phyloP scores from a whole-genome alignment of 306 rosid species.

The Cyclanthera cordifolia region DNA sequence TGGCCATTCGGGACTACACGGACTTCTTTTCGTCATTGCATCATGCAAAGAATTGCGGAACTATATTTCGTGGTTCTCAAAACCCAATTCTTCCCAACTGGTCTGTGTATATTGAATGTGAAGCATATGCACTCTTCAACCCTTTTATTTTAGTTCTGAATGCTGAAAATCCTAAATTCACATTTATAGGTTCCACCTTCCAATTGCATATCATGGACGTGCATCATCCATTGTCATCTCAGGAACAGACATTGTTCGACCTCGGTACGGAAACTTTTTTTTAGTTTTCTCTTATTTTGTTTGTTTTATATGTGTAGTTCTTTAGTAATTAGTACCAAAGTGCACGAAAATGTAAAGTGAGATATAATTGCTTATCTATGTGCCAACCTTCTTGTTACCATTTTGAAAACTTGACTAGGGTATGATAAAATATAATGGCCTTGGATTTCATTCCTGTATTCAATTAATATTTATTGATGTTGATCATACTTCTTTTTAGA shows the following conservation, averaged over 20 bases:
- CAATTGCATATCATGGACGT: slow-evolving; percentile 91
- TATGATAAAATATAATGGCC: background rate
- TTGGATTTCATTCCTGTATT: background rate
- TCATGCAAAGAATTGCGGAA: slow-evolving; percentile 80
- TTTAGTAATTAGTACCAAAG: background rate
- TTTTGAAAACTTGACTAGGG: background rate
- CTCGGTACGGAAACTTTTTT: slow-evolving; percentile 39
- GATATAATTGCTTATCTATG: background rate
- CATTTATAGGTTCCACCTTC: slow-evolving; percentile 62
- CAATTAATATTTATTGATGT: background rate
- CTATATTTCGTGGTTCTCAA: slow-evolving; percentile 67
- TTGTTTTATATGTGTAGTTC: background rate
- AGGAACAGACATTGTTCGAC: slow-evolving; percentile 73
- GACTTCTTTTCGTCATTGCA: slow-evolving; percentile 77
- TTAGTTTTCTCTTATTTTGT: background rate
- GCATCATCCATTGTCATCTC: slow-evolving; percentile 89
- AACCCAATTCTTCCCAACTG: slow-evolving; percentile 57
- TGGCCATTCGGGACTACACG: slow-evolving; percentile 74
- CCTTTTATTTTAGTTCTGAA: background rate
- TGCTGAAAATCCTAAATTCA: background rate
- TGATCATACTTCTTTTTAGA: background rate
- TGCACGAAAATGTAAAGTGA: background rate
- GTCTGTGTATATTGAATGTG: slow-evolving; percentile 21
- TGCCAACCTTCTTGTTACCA: background rate
- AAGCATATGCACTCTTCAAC: background rate